These are phyloP conservation scores for Rhododendron ferrugineum DNA, from an alignment of 148 eudicot genomes.

Conservation along the genomic window DNA sequence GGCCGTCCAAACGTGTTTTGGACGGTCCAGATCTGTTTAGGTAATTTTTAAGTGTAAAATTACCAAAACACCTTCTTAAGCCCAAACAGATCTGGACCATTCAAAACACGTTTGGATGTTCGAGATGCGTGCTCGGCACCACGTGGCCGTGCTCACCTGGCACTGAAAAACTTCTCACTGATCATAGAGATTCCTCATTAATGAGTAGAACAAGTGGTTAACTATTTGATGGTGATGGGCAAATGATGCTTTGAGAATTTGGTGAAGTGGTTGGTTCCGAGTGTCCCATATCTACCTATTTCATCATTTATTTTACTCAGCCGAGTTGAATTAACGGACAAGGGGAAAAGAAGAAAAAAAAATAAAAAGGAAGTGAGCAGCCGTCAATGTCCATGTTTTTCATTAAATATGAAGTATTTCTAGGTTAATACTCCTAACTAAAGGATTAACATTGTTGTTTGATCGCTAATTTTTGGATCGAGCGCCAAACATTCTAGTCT, in stretches of 20 bases:
- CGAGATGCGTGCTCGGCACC: no score
- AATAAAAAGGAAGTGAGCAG: neutral
- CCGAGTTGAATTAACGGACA: neutral
- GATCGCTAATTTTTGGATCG: neutral
- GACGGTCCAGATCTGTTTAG: no score
- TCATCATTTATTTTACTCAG: neutral
- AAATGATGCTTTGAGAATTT: neutral
- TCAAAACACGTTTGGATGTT: no score
- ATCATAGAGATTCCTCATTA: neutral
- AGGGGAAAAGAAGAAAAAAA: neutral
- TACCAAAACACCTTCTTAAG: no score
- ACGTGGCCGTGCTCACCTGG: no score
- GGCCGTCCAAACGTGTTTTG: no score
- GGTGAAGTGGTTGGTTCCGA: conserved; percentile 7
- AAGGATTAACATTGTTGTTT: neutral
- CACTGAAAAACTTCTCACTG: no score
- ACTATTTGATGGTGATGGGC: conserved; percentile 6
- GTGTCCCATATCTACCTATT: neutral
- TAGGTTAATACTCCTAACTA: neutral
- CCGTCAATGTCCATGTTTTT: neutral
- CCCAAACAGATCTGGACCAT: no score
- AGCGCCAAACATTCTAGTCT: no score
- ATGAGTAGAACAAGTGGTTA: neutral
- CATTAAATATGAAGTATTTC: neutral
- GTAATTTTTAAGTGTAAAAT: no score